Conservation (phyloP, 2,329 filamentous ascomycete genomes). For the Alternaria angustiovoidea region DNA sequence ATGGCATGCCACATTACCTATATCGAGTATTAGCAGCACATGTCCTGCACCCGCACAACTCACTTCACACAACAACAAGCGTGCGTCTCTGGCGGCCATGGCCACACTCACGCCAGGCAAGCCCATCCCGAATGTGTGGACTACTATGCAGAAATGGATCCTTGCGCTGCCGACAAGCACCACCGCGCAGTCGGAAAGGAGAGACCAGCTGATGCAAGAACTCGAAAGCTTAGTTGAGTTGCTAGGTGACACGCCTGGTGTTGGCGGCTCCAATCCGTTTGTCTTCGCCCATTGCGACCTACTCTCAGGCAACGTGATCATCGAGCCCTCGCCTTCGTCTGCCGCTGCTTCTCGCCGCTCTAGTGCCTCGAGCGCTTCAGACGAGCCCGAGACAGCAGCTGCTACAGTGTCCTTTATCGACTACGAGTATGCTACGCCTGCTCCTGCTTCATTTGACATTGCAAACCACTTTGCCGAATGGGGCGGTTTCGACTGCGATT, state of each 20-base stretch:
- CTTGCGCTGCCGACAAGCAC: constrained; percentile 79
- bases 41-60: constrained; percentile 45
- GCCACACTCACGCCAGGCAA: constrained; percentile 66
- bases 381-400: constrained; percentile 36
- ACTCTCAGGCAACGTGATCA: constrained; percentile 94
- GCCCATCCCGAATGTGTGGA: constrained; percentile 88
- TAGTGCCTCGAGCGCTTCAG: constrained; percentile 42
- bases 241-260: constrained; percentile 77
- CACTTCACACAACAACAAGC: constrained; percentile 45
- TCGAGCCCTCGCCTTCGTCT: constrained; percentile 64
- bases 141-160: constrained; percentile 96
- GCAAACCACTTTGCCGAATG: constrained; percentile 99
- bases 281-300: constrained; percentile 97
- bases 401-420: constrained; percentile 77
- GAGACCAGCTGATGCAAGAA: constrained; percentile 75
- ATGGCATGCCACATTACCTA: constrained; percentile 83
- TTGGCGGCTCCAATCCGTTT: constrained; percentile 74
- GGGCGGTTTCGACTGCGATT: constrained; percentile 96
- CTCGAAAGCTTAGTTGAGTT: constrained; percentile 73
- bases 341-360: constrained; percentile 45
- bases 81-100: constrained; percentile 48
- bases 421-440: constrained; percentile 96
- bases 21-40: constrained; percentile 58
- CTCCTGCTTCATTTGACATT: constrained; percentile 93
- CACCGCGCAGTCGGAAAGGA: constrained; percentile 71